Conservation (phyloP, 768 basidiomycete genomes). For the Inosperma sp. region DNA sequence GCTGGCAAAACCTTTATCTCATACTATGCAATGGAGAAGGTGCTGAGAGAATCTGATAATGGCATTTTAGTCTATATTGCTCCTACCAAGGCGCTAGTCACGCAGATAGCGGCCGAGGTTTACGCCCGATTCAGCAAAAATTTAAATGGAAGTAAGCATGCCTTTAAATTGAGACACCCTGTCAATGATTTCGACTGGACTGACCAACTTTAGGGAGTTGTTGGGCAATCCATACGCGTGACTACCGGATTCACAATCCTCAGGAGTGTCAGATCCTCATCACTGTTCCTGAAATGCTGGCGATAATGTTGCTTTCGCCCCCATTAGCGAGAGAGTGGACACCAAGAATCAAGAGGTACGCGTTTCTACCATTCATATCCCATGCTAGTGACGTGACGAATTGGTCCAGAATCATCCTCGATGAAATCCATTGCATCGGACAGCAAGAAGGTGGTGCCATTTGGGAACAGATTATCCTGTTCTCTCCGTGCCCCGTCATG, state of each 20-base stretch:
- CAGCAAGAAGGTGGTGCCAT: constrained; percentile 65
- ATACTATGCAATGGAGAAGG: constrained; percentile 71
- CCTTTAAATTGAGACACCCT: constrained; percentile 14
- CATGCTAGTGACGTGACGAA: not conserved
- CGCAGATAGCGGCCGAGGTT: constrained; percentile 69
- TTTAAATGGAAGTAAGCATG: constrained; percentile 39
- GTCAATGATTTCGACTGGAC: not conserved
- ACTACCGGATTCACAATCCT: constrained; percentile 57
- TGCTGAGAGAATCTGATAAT: constrained; percentile 57
- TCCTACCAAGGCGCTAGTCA: constrained; percentile 70
- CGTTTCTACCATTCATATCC: constrained; percentile 9
- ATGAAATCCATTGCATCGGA: constrained; percentile 66
- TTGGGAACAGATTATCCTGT: constrained; percentile 70
- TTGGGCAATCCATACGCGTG: constrained; percentile 65
- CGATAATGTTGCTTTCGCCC: constrained; percentile 66
- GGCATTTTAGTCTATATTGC: constrained; percentile 70
- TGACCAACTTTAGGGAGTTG: constrained; percentile 40
- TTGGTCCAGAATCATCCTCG: constrained; percentile 65
- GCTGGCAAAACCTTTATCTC: constrained; percentile 77
- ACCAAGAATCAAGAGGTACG: constrained; percentile 58
- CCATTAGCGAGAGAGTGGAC: constrained; percentile 58
- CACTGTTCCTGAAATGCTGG: constrained; percentile 68
- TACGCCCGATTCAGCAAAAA: constrained; percentile 62
- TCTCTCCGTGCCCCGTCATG: constrained; percentile 72
- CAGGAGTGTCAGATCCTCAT: constrained; percentile 68